Evolutionary conservation across 208 protist genomes (phyloP).

Genomic region (Leishmania gerbilli): DNA sequence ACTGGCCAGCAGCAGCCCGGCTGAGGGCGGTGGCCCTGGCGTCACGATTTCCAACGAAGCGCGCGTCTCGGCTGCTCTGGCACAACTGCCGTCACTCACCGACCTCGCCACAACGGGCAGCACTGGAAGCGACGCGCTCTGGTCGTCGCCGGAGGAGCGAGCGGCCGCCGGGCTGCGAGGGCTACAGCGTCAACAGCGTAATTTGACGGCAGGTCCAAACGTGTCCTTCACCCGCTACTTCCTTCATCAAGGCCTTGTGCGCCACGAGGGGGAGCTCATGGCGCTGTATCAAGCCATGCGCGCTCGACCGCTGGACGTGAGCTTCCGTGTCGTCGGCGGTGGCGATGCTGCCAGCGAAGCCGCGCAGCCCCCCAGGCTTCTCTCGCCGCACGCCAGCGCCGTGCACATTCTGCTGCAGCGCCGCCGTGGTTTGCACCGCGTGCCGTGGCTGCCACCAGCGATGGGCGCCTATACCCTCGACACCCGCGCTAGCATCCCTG

Average conservation of each 20-base stretch:
- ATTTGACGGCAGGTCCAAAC: slow-evolving; percentile 55
- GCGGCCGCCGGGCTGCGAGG: slow-evolving; percentile 35
- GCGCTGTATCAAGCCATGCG: slow-evolving; percentile 65
- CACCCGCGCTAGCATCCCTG: slow-evolving; percentile 36
- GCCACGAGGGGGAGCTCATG: slow-evolving; percentile 62
- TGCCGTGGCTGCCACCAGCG: slow-evolving; percentile 59
- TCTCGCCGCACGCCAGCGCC: slow-evolving; percentile 27
- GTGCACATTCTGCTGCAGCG: slow-evolving; percentile 36
- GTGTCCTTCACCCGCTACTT: slow-evolving; percentile 84
- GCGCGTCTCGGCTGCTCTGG: slow-evolving; percentile 24
- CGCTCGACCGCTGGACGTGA: slow-evolving; percentile 39
- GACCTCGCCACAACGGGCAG: slow-evolving; percentile 15
- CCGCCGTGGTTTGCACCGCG: slow-evolving; percentile 42
- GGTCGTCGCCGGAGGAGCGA: slow-evolving; percentile 21
- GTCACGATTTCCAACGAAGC: background rate
- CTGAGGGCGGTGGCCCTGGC: background rate
- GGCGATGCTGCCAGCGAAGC: background rate
- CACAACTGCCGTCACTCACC: slow-evolving; percentile 18
- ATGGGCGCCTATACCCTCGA: slow-evolving; percentile 67
- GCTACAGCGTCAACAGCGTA: slow-evolving; percentile 41
- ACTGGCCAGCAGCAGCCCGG: background rate
- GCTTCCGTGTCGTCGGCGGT: slow-evolving; percentile 56
- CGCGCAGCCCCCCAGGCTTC: background rate
- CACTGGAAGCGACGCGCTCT: slow-evolving; percentile 11
- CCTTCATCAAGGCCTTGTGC: slow-evolving; percentile 68